These are phyloP conservation scores for Kurtzmaniella cleridarum DNA, from an alignment of 805 yeast genomes.

Conservation along the genomic window DNA sequence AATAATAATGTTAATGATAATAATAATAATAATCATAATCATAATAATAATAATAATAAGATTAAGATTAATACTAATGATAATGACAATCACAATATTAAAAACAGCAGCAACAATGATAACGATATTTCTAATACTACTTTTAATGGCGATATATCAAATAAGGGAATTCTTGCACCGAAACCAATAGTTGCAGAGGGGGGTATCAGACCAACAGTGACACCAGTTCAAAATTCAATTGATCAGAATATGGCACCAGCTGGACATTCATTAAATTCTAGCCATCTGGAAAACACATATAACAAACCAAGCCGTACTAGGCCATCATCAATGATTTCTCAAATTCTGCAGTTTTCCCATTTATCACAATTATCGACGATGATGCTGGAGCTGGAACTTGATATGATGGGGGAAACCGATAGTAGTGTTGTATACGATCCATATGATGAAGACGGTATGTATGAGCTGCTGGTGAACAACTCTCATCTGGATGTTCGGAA, in stretches of 20 bases:
- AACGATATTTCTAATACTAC: too few species aligned
- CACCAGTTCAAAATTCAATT: too few species aligned
- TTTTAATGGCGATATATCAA: too few species aligned
- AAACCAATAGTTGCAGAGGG: too few species aligned
- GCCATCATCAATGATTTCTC: conserved; percentile 38
- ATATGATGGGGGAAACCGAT: conserved; percentile 35
- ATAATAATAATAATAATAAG: background rate
- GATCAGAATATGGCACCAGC: too few species aligned
- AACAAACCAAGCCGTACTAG: conserved; percentile 14
- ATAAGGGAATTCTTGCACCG: too few species aligned
- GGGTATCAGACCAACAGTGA: too few species aligned
- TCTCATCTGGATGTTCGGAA: conserved; percentile 22
- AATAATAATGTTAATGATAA: background rate
- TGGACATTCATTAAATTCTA: too few species aligned
- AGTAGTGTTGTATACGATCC: conserved; percentile 25
- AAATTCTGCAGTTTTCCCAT: conserved; percentile 35
- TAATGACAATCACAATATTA: background rate
- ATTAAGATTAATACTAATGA: background rate
- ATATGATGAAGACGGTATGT: conserved; percentile 30
- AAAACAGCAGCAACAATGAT: conserved; percentile 1
- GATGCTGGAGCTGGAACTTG: conserved; percentile 39
- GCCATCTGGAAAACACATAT: background rate
- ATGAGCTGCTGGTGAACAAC: conserved; percentile 33
- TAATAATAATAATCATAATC: background rate
- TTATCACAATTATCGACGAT: conserved; percentile 37